These are phyloP conservation scores for Aspergillus brasiliensis DNA, from an alignment of 2,329 filamentous ascomycete genomes.

Conservation along the genomic window DNA sequence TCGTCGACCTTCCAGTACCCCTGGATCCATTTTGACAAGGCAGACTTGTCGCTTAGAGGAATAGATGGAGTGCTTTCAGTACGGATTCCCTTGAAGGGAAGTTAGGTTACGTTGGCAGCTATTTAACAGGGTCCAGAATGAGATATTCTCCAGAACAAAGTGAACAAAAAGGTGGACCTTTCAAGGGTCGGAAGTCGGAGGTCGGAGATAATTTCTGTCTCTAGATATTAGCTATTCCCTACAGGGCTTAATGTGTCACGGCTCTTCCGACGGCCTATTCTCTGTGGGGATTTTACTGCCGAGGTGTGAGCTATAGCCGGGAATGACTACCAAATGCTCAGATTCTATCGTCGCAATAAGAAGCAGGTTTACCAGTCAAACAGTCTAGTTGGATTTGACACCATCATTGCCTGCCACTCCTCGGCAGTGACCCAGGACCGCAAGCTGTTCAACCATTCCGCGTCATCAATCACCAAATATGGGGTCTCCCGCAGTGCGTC, in stretches of 20 bases:
- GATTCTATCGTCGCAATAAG: neutral
- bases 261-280: too few relatives aligned
- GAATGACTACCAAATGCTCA: neutral
- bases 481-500: constrained; percentile 38
- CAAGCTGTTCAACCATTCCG: constrained; percentile 30
- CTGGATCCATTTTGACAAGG: neutral
- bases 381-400: constrained; percentile 22
- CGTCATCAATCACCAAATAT: constrained; percentile 29
- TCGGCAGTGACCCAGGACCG: constrained; percentile 27
- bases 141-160: too few relatives aligned
- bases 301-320: neutral
- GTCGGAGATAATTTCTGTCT: neutral
- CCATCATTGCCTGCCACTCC: constrained; percentile 29
- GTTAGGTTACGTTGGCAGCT: neutral
- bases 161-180: neutral
- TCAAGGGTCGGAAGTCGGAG: neutral
- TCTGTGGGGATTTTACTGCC: too few relatives aligned
- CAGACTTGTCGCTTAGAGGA: too few relatives aligned
- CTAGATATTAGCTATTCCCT: neutral
- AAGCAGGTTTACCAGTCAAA: constrained; percentile 10
- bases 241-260: neutral
- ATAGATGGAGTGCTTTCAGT: neutral
- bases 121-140: neutral
- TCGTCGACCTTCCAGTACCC: neutral
- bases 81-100: too few relatives aligned